Evolutionary conservation across 176 grass and related monocot species (phyloP), one percentile per base, ranked within the genome.

Genomic region (Dactylis glomerata): DNA sequence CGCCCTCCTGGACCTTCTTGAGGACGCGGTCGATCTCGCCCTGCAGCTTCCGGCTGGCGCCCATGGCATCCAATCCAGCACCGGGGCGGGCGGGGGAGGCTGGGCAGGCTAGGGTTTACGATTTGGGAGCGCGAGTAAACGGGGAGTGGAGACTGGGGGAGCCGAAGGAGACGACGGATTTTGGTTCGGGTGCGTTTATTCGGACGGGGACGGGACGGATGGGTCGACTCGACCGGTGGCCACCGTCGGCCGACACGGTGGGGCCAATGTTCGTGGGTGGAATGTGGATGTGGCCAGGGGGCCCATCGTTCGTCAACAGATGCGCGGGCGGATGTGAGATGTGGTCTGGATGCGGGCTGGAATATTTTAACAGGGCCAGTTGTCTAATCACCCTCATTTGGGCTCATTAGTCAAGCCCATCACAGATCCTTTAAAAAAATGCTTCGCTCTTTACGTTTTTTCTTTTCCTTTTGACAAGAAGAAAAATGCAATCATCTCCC

Each of bases 1-100:
- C 97, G 86, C 97, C 97, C 81, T 99, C 97, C 77, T 99, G 97
- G 47, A 99, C 96, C 88, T 99, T 99, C 91, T 99, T 99, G 55
- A 99, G 92, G 41, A 99, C 91, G 46, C 96, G 96, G 89, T 99
- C 96, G 71, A 99, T 99, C 93, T 99, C 96, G 37, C 96, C 93
- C 88, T 94, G 91, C 16, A 99, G 89, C 90, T 99, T 99, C 75
- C 91, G 84, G 51, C 93, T 99, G 16, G 96, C 93, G 71, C 96
- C 93, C 96, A 99, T 99, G 46, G 81, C 84, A 61, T 37, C 85
- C 87, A 81, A 33, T 49, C 59, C 10, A 6, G 15, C 33, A 8
- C 52, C 34, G 24, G 46, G 31, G 47, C 19, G 19, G 47, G 19
- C 19, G n/a, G n/a, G n/a, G n/a, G n/a, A 28, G 51, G 3, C 68